A percentile compares a stretch with the other conserved stretches of the same genome.
These are phyloP conservation scores for Trichosanthes truncata DNA, from an alignment of 306 rosid genomes.

Conservation along the genomic window DNA sequence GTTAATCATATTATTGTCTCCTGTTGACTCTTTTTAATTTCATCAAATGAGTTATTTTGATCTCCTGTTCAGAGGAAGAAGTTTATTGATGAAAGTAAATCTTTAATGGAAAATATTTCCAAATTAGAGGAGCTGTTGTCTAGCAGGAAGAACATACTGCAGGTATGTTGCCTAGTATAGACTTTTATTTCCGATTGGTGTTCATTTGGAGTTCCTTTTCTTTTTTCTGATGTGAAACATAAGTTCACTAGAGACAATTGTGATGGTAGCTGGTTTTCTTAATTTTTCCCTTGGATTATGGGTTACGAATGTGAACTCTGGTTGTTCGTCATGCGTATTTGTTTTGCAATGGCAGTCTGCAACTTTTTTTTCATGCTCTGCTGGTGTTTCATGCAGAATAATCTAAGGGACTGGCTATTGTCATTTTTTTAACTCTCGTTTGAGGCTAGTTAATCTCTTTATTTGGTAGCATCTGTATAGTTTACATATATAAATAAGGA, in stretches of 20 bases:
- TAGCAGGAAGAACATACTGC: slow-evolving; percentile 59
- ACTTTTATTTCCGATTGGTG: not conserved
- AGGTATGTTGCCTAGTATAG: slow-evolving; percentile 32
- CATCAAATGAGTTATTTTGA: not conserved
- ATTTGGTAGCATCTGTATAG: not conserved
- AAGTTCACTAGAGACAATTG: not conserved
- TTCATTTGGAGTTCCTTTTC: not conserved
- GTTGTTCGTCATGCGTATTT: not conserved
- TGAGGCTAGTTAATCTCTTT: not conserved
- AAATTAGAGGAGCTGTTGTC: slow-evolving; percentile 81
- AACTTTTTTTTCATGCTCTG: not conserved
- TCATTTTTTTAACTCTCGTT: not conserved
- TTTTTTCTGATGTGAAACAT: not conserved
- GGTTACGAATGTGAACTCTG: not conserved
- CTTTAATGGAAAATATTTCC: slow-evolving; percentile 57
- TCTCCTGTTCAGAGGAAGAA: slow-evolving; percentile 54
- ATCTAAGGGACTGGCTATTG: not conserved
- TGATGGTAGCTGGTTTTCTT: not conserved
- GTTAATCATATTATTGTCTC: not conserved
- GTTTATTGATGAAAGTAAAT: slow-evolving; percentile 62
- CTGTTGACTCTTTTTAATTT: not conserved
- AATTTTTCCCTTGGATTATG: not conserved
- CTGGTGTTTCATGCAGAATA: not conserved
- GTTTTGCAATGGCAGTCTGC: not conserved
- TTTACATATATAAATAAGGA: not conserved